Evolutionary conservation across 2,329 filamentous ascomycete genomes (phyloP), one percentile per base, ranked within the genome.

Genomic region (Colletotrichum paranaense): DNA sequence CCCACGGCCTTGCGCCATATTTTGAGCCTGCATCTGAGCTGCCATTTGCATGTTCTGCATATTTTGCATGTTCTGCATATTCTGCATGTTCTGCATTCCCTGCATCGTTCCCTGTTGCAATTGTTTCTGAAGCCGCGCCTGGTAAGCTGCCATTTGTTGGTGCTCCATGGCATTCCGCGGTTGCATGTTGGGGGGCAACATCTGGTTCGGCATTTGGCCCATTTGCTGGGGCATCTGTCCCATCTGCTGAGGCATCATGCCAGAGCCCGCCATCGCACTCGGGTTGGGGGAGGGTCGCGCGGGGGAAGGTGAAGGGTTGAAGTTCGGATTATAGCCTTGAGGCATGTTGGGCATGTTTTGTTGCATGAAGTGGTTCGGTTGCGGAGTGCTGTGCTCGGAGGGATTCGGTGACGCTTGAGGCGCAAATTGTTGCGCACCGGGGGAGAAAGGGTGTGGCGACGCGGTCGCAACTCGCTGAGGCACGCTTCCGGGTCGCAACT

Each of bases 391-490:
- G 77, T 94, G 92, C 75, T 97, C 94, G 28, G 93, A 93, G 5
- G 93, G 91, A 19, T 93, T 90, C 12, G 94, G 94, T 3, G 94
- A 97, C 73, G 92, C 89, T 79, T 95, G 93, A 19, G 89, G 84
- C 49, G 87, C 89, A 78, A 94, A 94, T 79, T 93, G 93, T 77
- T 93, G 92, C 38, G 90, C 88, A 70, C 92, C 92, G 19, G 94
- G 93, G 1, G 94, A 95, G 81, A 97, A 98, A 1, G 95, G 94
- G 82, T 97, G 96, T 4, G 97, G 96, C 38, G 97, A 98, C 56
- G 95, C 93, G 58, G 96, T 98, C 76, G 95, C 93, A 82, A 98
- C 94, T 79, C 95, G 88, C 80, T 95, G 94, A 52, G 92, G 92
- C 16, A 93, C 91, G 78, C 89, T 89, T 79, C 93, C 90, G 42